A percentile compares a stretch with the other conserved stretches of the same genome.
Evolutionary conservation across 129 eudicot species (phyloP).

Genomic region (Helianthus tuberosus): DNA sequence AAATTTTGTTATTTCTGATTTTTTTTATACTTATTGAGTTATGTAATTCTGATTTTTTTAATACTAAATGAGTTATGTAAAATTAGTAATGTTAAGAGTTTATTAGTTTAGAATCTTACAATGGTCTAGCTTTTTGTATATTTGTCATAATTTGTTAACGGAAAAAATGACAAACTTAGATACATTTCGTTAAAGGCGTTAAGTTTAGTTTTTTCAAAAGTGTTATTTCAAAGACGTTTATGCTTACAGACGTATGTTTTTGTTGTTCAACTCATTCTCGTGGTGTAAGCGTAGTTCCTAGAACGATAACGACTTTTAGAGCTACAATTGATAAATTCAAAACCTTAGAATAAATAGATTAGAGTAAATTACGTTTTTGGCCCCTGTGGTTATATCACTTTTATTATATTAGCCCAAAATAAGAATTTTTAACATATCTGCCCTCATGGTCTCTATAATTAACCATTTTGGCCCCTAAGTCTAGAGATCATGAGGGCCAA

Average conservation of each 20-base stretch:
- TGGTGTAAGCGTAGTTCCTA: neutral
- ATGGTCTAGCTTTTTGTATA: neutral
- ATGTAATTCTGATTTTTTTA: neutral
- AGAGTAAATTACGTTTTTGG: too few species aligned
- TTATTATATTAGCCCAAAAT: too few species aligned
- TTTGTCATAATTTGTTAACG: neutral
- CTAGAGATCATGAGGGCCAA: too few species aligned
- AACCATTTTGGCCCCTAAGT: too few species aligned
- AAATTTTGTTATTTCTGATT: constrained; percentile 14
- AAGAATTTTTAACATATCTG: too few species aligned
- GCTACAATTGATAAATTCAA: neutral
- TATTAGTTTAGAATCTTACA: neutral
- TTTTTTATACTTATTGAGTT: neutral
- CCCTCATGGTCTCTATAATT: too few species aligned
- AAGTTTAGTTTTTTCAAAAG: neutral
- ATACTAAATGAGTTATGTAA: neutral
- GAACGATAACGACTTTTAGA: neutral
- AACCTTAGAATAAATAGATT: neutral
- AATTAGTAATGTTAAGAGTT: neutral
- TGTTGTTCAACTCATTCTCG: neutral
- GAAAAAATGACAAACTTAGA: neutral
- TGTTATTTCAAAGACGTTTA: neutral
- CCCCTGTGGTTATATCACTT: too few species aligned
- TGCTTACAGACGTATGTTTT: neutral
- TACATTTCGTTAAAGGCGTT: neutral